Base-by-base conservation (phyloP, 192 early-diverging fungal genomes). In the Globomyces pollinis-pini region DNA sequence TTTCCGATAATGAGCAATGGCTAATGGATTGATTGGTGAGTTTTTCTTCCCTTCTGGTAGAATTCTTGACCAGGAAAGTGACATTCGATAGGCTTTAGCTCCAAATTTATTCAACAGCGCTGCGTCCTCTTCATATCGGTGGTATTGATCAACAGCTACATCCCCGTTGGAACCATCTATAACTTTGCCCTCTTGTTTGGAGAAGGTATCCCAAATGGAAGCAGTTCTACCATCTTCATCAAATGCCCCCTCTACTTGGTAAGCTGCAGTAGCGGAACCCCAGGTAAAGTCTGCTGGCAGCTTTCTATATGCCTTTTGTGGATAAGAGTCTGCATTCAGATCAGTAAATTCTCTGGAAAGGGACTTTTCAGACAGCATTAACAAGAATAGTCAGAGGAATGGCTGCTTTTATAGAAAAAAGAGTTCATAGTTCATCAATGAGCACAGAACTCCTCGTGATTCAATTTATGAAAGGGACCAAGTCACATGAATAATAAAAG, bases 51-150 rank as follows among this genome's bases (percentile, higher is more conserved):
- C 73, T n/a, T 47, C 21, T 11, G 74, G 74, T 20, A 80, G 20
- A 51, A 76, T 78, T 20, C 74, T 72, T 11, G 74, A 66, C 74
- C 74, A 76, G 5, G 74, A 49, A 5, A 76, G 43, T 12, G 77
- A 80, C 20, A 76, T 59, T 15, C 72, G 57, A 57, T 78, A 75
- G 26, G 61, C 49, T 20, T 75, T 72, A 23, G 52, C 50, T 1
- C 68, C 72, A 18, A 31, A 21, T 26, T 54, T 16, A 34, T 71
- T 71, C 33, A 71, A 30, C 8, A 75, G 36, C 18, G 35, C 18
- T 15, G 75, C 38, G 58, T 77, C 70, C 9, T 74, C 47, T 21
- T 34, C 43, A 42, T 63, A 76, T 12, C 31, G 26, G 28, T 69
- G 31, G 66, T 76, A 74, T 11, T 41, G 38, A 54, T 76, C 66